These are phyloP conservation scores for Tympanopsis confertula DNA, from an alignment of 2,329 filamentous ascomycete species.

Conservation along the genomic window DNA sequence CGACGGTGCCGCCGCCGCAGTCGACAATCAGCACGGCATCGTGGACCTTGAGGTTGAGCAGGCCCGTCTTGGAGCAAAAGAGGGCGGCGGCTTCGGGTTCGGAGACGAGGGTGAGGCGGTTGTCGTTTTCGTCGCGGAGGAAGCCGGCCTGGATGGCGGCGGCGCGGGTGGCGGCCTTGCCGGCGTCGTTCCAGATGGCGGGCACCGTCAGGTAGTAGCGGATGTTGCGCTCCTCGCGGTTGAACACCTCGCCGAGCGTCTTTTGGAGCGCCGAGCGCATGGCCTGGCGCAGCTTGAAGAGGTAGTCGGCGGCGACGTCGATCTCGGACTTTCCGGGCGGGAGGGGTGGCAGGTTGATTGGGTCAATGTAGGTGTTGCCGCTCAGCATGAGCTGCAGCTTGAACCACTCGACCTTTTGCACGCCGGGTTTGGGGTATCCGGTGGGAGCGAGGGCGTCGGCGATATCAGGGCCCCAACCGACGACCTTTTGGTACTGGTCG, in stretches of 20 bases:
- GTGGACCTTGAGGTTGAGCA: slow-evolving; percentile 93
- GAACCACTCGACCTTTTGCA: slow-evolving; percentile 99
- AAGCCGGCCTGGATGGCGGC: slow-evolving; percentile 96
- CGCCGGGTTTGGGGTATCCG: slow-evolving; percentile 91
- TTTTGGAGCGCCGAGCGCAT: slow-evolving; percentile 94
- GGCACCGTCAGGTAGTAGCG: slow-evolving; percentile 97
- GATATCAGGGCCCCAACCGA: slow-evolving; percentile 98
- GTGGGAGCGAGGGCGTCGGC: slow-evolving; percentile 92
- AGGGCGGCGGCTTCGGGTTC: slow-evolving; percentile 94
- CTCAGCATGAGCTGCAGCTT: slow-evolving; percentile 98
- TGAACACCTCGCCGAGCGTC: slow-evolving; percentile 93
- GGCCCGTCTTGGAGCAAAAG: slow-evolving; percentile 93
- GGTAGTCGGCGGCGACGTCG: slow-evolving; percentile 97
- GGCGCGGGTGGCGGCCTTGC: slow-evolving; percentile 92
- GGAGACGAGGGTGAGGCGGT: slow-evolving; percentile 83
- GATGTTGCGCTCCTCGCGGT: slow-evolving; percentile 94
- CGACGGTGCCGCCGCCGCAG: slow-evolving; percentile 94
- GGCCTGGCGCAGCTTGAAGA: slow-evolving; percentile 93
- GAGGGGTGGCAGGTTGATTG: slow-evolving; percentile 93
- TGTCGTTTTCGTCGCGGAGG: slow-evolving; percentile 93
- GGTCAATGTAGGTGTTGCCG: slow-evolving; percentile 97
- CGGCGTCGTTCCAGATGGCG: slow-evolving; percentile 97
- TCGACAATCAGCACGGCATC: slow-evolving; percentile 97
- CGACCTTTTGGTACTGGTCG: slow-evolving; percentile 97
- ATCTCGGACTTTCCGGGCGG: slow-evolving; percentile 97